A percentile compares a stretch with the other conserved stretches of the same genome.
These are phyloP conservation scores for Sclerotinia spermophila DNA, from an alignment of 2,329 filamentous ascomycete species.

Conservation along the genomic window DNA sequence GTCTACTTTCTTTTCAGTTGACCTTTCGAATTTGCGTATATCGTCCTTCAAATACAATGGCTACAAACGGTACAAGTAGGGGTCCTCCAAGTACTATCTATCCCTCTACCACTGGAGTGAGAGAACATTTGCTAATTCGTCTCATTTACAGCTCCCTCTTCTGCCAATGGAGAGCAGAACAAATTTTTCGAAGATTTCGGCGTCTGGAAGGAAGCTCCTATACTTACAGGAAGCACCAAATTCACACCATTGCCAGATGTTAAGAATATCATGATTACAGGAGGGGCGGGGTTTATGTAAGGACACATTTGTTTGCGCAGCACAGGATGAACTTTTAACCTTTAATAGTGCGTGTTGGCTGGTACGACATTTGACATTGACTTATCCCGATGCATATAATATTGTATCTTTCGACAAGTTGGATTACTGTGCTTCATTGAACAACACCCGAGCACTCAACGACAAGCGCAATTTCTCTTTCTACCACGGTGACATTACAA, in stretches of 20 bases:
- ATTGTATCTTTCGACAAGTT: slow-evolving; percentile 82
- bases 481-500: slow-evolving; percentile 75
- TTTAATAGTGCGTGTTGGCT: slow-evolving; percentile 72
- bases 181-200: slow-evolving; percentile 56
- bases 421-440: slow-evolving; percentile 76
- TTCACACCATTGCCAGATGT: slow-evolving; percentile 67
- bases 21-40: not conserved
- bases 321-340: slow-evolving; percentile 24
- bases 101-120: not conserved
- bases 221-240: slow-evolving; percentile 65
- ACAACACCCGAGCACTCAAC: slow-evolving; percentile 70
- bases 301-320: slow-evolving; percentile 35
- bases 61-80: slow-evolving; percentile 18
- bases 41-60: slow-evolving; percentile 18
- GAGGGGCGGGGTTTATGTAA: slow-evolving; percentile 82
- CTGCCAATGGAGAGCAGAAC: slow-evolving; percentile 23
- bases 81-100: slow-evolving; percentile 17
- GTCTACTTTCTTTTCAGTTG: not conserved
- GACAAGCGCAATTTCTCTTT: slow-evolving; percentile 71
- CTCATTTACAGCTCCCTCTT: slow-evolving; percentile 20
- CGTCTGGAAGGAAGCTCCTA: slow-evolving; percentile 67
- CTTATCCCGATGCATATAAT: slow-evolving; percentile 71
- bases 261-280: slow-evolving; percentile 79
- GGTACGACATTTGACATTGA: slow-evolving; percentile 70
- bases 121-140: not conserved